A percentile compares a stretch with the other conserved stretches of the same genome.
phyloP scores from a whole-genome alignment of 106 monocot genomes.

The Xerophyta viscosa region DNA sequence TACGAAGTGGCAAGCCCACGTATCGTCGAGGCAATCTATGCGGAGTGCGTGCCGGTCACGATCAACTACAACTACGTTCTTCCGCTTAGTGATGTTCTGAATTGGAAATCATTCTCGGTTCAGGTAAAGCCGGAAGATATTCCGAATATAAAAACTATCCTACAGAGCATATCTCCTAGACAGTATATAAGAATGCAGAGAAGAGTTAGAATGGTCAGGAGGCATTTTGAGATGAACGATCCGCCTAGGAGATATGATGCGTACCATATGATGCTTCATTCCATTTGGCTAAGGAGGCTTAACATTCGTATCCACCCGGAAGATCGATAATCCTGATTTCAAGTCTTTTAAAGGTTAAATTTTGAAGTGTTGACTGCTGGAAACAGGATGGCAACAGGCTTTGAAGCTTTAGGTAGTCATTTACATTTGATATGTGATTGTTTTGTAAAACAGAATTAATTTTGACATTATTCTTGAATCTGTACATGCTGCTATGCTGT shows the following conservation, averaged over 20 bases:
- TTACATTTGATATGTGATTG: no score
- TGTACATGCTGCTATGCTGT: no score
- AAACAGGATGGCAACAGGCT: no score
- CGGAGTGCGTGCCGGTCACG: constrained; percentile 87
- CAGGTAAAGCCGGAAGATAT: constrained; percentile 49
- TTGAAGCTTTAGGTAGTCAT: no score
- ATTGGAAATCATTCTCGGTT: constrained; percentile 83
- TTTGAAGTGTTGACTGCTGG: no score
- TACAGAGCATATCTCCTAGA: constrained; percentile 41
- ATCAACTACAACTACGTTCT: constrained; percentile 64
- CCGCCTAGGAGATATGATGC: constrained; percentile 66
- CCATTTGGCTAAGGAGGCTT: constrained; percentile 73
- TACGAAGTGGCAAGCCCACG: constrained; percentile 93
- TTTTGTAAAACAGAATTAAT: no score
- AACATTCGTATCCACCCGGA: constrained; percentile 37
- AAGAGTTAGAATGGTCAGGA: constrained; percentile 46
- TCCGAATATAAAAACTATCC: constrained; percentile 62
- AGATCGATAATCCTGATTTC: not conserved
- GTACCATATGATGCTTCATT: constrained; percentile 84
- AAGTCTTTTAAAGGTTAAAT: no score
- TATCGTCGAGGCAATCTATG: constrained; percentile 76
- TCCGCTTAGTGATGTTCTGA: constrained; percentile 75
- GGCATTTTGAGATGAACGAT: constrained; percentile 58
- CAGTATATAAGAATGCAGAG: constrained; percentile 82
- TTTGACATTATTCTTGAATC: no score